These are phyloP conservation scores for Chernovozyma sophiae-reginae DNA, from an alignment of 1,139 yeast genomes.

Conservation along the genomic window DNA sequence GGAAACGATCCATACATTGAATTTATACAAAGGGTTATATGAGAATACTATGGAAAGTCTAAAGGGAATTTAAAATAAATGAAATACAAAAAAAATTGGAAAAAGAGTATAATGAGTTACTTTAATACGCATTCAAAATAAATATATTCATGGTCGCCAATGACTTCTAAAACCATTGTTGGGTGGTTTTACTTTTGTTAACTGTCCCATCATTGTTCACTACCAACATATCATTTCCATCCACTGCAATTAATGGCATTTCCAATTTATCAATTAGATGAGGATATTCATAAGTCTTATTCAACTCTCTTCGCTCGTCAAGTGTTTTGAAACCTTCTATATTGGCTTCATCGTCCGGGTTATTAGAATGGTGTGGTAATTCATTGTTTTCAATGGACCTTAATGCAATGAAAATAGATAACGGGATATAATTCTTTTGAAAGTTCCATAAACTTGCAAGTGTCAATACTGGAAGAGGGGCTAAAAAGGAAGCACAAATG, in stretches of 20 bases:
- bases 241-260: conserved; percentile 76
- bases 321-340: conserved; percentile 36
- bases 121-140: not conserved
- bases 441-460: conserved; percentile 72
- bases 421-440: conserved; percentile 74
- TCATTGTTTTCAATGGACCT: conserved; percentile 39
- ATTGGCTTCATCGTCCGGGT: conserved; percentile 8
- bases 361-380: conserved; percentile 9
- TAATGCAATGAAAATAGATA: conserved; percentile 81
- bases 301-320: conserved; percentile 64
- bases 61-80: not conserved
- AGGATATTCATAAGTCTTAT: conserved; percentile 76
- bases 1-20: not conserved
- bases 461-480: conserved; percentile 73
- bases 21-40: not conserved
- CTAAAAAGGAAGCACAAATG: conserved; percentile 61
- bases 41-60: not conserved
- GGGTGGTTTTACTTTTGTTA: conserved; percentile 41
- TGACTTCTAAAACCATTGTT: conserved; percentile 35
- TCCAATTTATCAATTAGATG: conserved; percentile 63
- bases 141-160: no score
- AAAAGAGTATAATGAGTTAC: not conserved
- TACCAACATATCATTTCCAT: conserved; percentile 57
- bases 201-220: conserved; percentile 59
- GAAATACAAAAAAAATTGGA: not conserved